A percentile compares a stretch with the other conserved stretches of the same genome.
These are phyloP conservation scores for Phanerodontia chrysosporium DNA, from an alignment of 768 basidiomycete genomes.

Conservation along the genomic window DNA sequence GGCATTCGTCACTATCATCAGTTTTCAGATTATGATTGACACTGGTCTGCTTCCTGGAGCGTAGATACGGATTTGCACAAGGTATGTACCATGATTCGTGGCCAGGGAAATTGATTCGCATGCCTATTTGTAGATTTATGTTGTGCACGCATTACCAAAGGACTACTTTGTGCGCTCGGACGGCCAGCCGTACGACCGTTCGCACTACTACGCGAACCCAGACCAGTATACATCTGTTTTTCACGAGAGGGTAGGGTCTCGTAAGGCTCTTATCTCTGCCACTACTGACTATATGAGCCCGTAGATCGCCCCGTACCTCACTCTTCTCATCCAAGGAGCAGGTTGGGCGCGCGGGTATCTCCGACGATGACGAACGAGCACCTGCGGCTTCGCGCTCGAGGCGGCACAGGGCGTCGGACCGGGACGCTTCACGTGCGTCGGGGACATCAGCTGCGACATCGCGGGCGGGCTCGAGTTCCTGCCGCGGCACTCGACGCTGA, in stretches of 20 bases:
- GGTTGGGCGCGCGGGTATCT: slow-evolving; percentile 83
- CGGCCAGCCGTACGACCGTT: slow-evolving; percentile 53
- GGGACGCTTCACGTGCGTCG: slow-evolving; percentile 65
- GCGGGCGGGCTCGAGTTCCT: slow-evolving; percentile 87
- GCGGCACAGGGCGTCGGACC: slow-evolving; percentile 41
- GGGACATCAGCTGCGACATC: slow-evolving; percentile 90
- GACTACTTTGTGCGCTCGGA: slow-evolving; percentile 67
- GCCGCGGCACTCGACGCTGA: slow-evolving; percentile 70
- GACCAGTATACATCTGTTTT: slow-evolving; percentile 64
- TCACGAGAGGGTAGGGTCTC: slow-evolving; percentile 53
- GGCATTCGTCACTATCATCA: not conserved
- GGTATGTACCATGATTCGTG: too few species aligned
- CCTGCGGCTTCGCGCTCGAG: slow-evolving; percentile 44
- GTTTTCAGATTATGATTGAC: not conserved
- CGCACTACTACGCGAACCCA: slow-evolving; percentile 73
- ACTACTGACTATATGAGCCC: not conserved
- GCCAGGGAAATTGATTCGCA: too few species aligned
- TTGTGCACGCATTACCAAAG: slow-evolving; percentile 63
- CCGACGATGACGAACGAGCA: slow-evolving; percentile 71
- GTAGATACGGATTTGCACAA: slow-evolving; percentile 55
- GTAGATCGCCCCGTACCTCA: slow-evolving; percentile 82
- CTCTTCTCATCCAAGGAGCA: slow-evolving; percentile 80
- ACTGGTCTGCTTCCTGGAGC: not conserved
- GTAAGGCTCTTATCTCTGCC: not conserved
- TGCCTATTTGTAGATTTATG: slow-evolving; percentile 52